These are phyloP conservation scores for Vaccinium darrowii DNA, from an alignment of 148 eudicot genomes.

Conservation along the genomic window DNA sequence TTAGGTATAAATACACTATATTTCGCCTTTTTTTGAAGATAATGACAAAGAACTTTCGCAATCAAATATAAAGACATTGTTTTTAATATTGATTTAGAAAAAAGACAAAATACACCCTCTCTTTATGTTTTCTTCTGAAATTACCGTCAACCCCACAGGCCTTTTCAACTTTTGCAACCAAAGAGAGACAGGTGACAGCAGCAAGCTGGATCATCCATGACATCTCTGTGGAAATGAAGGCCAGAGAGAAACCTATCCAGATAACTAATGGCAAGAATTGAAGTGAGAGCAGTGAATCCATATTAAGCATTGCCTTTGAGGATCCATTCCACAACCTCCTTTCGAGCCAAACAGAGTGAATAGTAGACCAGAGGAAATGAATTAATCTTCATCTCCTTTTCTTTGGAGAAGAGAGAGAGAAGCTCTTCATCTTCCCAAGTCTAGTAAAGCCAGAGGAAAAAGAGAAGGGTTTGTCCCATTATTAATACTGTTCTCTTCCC, in stretches of 20 bases:
- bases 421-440: conserved; percentile 74
- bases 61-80: too few species aligned
- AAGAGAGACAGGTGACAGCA: conserved; percentile 82
- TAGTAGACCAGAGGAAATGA: too few species aligned
- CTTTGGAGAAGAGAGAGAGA: conserved; percentile 49
- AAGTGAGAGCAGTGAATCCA: conserved; percentile 63
- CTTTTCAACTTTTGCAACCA: conserved; percentile 93
- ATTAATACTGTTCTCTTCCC: not conserved
- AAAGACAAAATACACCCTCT: too few species aligned
- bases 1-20: too few species aligned
- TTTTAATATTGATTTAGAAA: too few species aligned
- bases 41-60: too few species aligned
- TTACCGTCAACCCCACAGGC: conserved; percentile 5
- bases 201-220: conserved; percentile 81
- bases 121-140: too few species aligned
- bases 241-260: conserved; percentile 54
- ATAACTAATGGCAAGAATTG: conserved; percentile 63
- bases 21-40: too few species aligned
- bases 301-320: conserved; percentile 52
- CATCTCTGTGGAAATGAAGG: conserved; percentile 39
- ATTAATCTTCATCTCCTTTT: conserved; percentile 25
- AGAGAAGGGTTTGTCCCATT: conserved; percentile 15
- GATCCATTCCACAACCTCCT: conserved; percentile 67
- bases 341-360: conserved; percentile 28
- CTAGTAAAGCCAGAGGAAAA: conserved; percentile 28